Evolutionary conservation across 2,329 filamentous ascomycete genomes (phyloP).

Genomic region (Colletotrichum lentis): DNA sequence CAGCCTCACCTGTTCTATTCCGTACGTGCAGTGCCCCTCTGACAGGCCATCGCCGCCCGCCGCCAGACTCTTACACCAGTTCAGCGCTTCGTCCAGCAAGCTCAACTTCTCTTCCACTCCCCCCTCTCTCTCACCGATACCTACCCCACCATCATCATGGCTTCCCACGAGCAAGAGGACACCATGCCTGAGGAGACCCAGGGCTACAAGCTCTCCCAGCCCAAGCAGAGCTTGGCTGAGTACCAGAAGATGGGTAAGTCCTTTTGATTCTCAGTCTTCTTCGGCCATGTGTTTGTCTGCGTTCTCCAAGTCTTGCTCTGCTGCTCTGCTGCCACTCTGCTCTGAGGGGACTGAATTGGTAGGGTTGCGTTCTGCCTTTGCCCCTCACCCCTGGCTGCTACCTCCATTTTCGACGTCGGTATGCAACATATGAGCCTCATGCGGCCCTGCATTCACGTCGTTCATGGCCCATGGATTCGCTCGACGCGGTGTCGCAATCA

Average conservation of each 20-base stretch:
- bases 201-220: constrained; percentile 97
- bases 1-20: background rate
- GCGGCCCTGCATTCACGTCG: constrained; percentile 12
- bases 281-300: background rate
- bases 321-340: background rate
- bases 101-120: background rate
- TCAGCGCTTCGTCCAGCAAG: background rate
- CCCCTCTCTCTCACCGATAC: constrained; percentile 16
- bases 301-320: background rate
- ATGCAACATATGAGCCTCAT: constrained; percentile 1
- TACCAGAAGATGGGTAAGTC: constrained; percentile 90
- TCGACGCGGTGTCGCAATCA: background rate
- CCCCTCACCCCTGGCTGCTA: constrained; percentile 22
- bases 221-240: constrained; percentile 94
- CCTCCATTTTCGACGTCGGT: constrained; percentile 14
- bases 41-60: background rate
- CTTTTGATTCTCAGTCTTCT: background rate
- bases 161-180: constrained; percentile 75
- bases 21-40: background rate
- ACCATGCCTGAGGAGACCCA: constrained; percentile 86
- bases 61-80: background rate
- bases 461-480: constrained; percentile 1
- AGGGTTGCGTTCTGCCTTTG: constrained; percentile 15
- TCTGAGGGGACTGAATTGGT: background rate
- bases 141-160: constrained; percentile 60